Evolutionary conservation across 1,139 yeast species (phyloP), one percentile per base, ranked within the genome.

Genomic region (Meyerozyma athensensis): DNA sequence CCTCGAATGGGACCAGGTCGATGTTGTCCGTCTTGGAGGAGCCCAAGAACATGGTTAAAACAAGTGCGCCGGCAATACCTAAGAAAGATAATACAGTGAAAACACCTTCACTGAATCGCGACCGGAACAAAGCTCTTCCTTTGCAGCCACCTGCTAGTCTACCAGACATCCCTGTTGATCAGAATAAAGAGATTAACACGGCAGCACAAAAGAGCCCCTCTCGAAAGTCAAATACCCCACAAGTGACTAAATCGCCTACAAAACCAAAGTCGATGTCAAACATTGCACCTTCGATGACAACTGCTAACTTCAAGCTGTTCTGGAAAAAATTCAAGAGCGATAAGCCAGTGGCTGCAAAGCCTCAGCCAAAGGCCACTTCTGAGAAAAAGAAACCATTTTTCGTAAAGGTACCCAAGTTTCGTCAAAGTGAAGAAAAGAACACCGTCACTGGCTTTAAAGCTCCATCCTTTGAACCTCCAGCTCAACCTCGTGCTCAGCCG

Each of bases 11-110:
- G 7, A 33, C 10, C 10, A 31, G 22, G 13, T 45, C 48, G 4
- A 38, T 43, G 46, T 40, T 45, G 20, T 39, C 39, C 5, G 43
- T 43, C 7, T 44, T 42, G 4, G 43, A 42, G 13, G 45, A 40
- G n/a, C n/a, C n/a, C n/a, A n/a, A n/a, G n/a, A n/a, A n/a, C n/a
- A n/a, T n/a, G n/a, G n/a, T n/a, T n/a, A n/a, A n/a, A n/a, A n/a
- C n/a, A n/a, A n/a, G n/a, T n/a, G n/a, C n/a, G n/a, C n/a, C n/a
- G n/a, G n/a, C n/a, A n/a, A n/a, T n/a, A n/a, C n/a, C 28, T n/a
- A 24, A 24, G 28, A 24, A 24, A 12, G 28, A 12, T 5, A 7
- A 12, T 13, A 24, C 28, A n/a, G 17, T 24, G 4, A 12, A 24
- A 4, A 17, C 17, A n/a, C 28, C 28, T 12, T 12, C 12, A 8